phyloP scores from a whole-genome alignment of 352 stramenopile genomes.

The Phytophthora nicotianae region DNA sequence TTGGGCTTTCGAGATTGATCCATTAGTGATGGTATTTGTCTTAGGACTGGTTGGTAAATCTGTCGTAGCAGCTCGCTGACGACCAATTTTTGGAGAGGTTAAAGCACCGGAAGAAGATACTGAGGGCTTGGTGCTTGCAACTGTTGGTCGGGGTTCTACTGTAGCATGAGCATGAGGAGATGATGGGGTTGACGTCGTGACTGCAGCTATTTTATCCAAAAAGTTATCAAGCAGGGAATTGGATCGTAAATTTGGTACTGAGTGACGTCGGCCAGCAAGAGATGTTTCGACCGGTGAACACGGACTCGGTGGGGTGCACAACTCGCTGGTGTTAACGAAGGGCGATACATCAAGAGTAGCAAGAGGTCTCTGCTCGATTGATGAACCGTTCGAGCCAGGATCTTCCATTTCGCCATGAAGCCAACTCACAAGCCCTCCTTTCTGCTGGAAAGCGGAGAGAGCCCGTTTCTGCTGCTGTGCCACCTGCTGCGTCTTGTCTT shows the following conservation, averaged over 20 bases:
- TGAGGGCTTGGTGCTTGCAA: not conserved
- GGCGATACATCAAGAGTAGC: not conserved
- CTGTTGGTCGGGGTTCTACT: conserved; percentile 11
- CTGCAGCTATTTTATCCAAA: conserved; percentile 32
- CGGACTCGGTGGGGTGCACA: conserved; percentile 16
- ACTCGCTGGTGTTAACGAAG: conserved; percentile 4
- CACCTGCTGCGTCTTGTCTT: conserved; percentile 51
- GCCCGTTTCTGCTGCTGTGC: conserved; percentile 47
- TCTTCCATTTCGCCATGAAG: conserved; percentile 55
- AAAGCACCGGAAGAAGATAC: not conserved
- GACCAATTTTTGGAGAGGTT: not conserved
- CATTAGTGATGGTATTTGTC: not conserved
- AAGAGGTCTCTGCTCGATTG: not conserved
- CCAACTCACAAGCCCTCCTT: conserved; percentile 67
- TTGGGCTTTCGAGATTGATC: conserved; percentile 9
- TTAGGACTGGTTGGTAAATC: conserved; percentile 1
- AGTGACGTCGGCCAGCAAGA: conserved; percentile 11
- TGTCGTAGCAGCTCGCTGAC: conserved; percentile 24
- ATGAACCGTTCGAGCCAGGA: not conserved
- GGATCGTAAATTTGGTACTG: conserved; percentile 13
- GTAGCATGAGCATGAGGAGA: not conserved
- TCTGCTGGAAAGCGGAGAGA: conserved; percentile 62
- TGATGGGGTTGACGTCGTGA: not conserved
- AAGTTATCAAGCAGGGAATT: conserved; percentile 31
- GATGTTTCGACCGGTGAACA: conserved; percentile 7